A percentile compares a stretch with the other conserved stretches of the same genome.
These are phyloP conservation scores for Naganishia antarctica DNA, from an alignment of 768 basidiomycete species.

Conservation along the genomic window DNA sequence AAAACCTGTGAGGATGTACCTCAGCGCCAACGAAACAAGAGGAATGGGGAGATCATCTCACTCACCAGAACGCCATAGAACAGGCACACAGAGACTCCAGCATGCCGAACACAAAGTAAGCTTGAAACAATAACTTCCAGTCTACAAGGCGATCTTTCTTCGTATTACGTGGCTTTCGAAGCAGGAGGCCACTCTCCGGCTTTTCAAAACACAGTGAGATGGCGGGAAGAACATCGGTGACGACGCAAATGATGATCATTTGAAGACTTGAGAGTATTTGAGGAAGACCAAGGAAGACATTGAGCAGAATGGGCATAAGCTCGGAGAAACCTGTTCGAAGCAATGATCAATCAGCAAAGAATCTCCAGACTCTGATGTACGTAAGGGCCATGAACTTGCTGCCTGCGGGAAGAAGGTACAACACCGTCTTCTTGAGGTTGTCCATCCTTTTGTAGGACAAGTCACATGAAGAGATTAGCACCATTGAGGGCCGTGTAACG, in stretches of 20 bases:
- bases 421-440: slow-evolving; percentile 53
- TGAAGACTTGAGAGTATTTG: slow-evolving; percentile 59
- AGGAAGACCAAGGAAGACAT: slow-evolving; percentile 59
- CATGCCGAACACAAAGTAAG: slow-evolving; percentile 59
- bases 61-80: slow-evolving; percentile 55
- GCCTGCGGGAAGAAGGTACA: slow-evolving; percentile 50
- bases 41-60: neutral
- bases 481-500: too few species aligned
- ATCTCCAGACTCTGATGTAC: too few species aligned
- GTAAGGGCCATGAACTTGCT: neutral
- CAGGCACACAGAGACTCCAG: slow-evolving; percentile 55
- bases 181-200: slow-evolving; percentile 60
- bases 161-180: slow-evolving; percentile 57
- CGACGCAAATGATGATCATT: slow-evolving; percentile 56
- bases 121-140: slow-evolving; percentile 56
- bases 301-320: slow-evolving; percentile 60
- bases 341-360: slow-evolving; percentile 31
- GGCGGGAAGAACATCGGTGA: slow-evolving; percentile 59
- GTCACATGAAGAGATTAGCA: neutral
- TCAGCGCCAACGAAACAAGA: too few species aligned
- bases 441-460: slow-evolving; percentile 51
- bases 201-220: slow-evolving; percentile 60
- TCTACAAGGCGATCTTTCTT: slow-evolving; percentile 60
- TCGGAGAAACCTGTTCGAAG: slow-evolving; percentile 56
- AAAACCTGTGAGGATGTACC: too few species aligned